Percentiles rank a stretch among this genome's conserved stretches.
Conservation (phyloP, 129 eudicot species). For the Flaveria bidentis region DNA sequence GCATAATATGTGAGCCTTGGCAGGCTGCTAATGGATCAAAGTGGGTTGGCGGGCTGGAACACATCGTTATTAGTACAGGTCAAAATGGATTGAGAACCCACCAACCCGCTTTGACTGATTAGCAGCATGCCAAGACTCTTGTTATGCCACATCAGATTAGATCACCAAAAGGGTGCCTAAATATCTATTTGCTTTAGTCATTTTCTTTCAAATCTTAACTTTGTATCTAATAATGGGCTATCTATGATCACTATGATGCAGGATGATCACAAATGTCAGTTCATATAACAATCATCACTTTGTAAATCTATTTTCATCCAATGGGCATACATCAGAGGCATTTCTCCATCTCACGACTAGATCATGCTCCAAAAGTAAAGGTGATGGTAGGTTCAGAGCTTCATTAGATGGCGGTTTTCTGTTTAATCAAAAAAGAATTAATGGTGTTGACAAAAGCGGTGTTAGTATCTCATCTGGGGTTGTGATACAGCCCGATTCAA, state of each 20-base stretch:
- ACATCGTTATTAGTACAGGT: no score
- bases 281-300: slow-evolving; percentile 44
- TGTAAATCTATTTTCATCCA: slow-evolving; percentile 39
- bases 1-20: no score
- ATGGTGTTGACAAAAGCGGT: slow-evolving; percentile 36
- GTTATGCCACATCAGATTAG: background rate
- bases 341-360: slow-evolving; percentile 39
- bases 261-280: slow-evolving; percentile 49
- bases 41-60: no score
- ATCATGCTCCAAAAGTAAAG: slow-evolving; percentile 40
- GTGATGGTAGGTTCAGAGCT: slow-evolving; percentile 43
- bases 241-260: slow-evolving; percentile 25
- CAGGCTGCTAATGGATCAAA: no score
- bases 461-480: slow-evolving; percentile 43
- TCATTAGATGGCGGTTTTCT: slow-evolving; percentile 56
- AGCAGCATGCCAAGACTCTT: background rate
- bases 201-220: background rate
- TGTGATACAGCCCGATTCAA: slow-evolving; percentile 50
- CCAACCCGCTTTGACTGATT: background rate
- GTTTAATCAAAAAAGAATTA: slow-evolving; percentile 38
- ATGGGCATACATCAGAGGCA: slow-evolving; percentile 46
- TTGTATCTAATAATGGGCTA: background rate
- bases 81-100: background rate
- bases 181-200: background rate
- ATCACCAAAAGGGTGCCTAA: background rate